phyloP scores from a whole-genome alignment of 2,329 filamentous ascomycete genomes.

The Exophiala sp. region DNA sequence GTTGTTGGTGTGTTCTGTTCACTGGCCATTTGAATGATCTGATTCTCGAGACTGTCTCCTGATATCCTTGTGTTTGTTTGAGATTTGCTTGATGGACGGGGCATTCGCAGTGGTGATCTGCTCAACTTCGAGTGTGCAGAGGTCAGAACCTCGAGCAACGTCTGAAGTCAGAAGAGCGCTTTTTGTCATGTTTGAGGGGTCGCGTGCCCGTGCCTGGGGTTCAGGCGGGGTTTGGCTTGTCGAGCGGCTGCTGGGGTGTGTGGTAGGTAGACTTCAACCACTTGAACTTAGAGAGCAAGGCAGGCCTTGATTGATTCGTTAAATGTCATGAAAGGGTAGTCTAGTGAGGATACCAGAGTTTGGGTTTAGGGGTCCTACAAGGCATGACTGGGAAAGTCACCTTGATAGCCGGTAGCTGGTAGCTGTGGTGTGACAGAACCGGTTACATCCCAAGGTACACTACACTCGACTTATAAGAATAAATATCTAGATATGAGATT shows the following conservation, averaged over 20 bases:
- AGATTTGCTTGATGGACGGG: background rate
- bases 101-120: background rate
- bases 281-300: conserved; percentile 4
- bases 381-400: no score
- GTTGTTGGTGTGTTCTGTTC: conserved; percentile 10
- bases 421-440: no score
- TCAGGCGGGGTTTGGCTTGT: conserved; percentile 1
- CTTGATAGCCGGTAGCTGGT: no score
- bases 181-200: conserved; percentile 5
- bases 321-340: background rate
- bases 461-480: no score
- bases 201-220: conserved; percentile 6
- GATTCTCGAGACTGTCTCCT: background rate
- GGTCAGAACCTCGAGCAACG: background rate
- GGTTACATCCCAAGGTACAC: no score
- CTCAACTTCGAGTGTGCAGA: no score
- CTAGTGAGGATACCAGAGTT: no score
- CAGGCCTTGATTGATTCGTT: conserved; percentile 6
- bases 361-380: no score
- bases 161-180: conserved; percentile 3
- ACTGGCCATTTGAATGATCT: conserved; percentile 1
- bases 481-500: no score
- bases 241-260: conserved; percentile 8
- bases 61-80: background rate
- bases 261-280: background rate